These are phyloP conservation scores for Ophiorrhiza pumila DNA, from an alignment of 257 asterid species.

Conservation along the genomic window DNA sequence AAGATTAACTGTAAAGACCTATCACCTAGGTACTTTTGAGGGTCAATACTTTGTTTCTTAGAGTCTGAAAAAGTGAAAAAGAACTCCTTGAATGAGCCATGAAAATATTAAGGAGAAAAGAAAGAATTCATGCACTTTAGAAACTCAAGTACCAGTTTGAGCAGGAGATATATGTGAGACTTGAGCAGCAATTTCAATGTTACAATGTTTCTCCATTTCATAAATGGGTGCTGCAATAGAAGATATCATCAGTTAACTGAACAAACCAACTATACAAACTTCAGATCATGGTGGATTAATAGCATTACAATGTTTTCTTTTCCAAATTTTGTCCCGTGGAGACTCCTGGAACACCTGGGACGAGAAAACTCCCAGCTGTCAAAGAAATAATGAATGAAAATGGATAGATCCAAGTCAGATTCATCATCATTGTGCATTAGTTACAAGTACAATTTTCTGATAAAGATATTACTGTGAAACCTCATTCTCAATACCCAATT, in stretches of 20 bases:
- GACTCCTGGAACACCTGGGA: slow-evolving; percentile 98
- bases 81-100: neutral
- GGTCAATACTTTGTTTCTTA: neutral
- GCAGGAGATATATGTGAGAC: slow-evolving; percentile 64
- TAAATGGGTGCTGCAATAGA: slow-evolving; percentile 76
- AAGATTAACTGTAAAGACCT: neutral
- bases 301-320: slow-evolving; percentile 71
- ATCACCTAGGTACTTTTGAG: neutral
- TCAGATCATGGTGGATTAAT: slow-evolving; percentile 16
- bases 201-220: slow-evolving; percentile 97
- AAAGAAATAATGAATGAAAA: slow-evolving; percentile 24
- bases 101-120: slow-evolving; percentile 2
- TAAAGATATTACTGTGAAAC: neutral
- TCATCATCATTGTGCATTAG: neutral
- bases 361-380: slow-evolving; percentile 96
- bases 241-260: slow-evolving; percentile 25
- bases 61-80: neutral
- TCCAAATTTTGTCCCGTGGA: slow-evolving; percentile 91
- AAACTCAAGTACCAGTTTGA: slow-evolving; percentile 56
- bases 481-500: neutral
- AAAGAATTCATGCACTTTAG: slow-evolving; percentile 10
- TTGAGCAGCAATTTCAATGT: slow-evolving; percentile 93
- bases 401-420: slow-evolving; percentile 16
- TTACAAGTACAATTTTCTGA: neutral
- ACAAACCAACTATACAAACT: slow-evolving; percentile 21